Evolutionary conservation across 2,329 filamentous ascomycete genomes (phyloP), one percentile per base, ranked within the genome.

Genomic region (Calonectria pteridis): DNA sequence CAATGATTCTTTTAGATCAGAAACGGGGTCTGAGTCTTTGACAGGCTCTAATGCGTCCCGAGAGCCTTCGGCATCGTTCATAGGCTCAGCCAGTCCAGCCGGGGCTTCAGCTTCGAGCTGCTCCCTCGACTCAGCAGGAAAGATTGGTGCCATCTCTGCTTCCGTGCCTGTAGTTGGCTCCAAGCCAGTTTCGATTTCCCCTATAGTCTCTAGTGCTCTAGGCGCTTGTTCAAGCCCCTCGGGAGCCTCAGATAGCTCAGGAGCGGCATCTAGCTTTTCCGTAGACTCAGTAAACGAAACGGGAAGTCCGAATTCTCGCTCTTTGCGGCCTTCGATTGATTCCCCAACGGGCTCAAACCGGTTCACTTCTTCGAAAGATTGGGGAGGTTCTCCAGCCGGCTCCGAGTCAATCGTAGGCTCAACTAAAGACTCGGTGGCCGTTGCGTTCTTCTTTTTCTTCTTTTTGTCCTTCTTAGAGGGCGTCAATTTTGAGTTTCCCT

Each of bases 401-500:
- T 64, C 59, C 11, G 14, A 64, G 11, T 28, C 23, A 28, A 46
- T 63, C 16, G 23, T 43, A 63, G 35, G 18, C 37, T 46, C 26
- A 18, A 20, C 35, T 29, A 31, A 29, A 11, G 63, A 26, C 10
- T 73, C 73, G 14, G 62, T 33, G 26, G 29, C 53, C n/a, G 71
- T 67, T 26, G 67, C 73, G 69, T 76, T 75, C 64, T 69, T 72
- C 63, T 73, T 77, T 59, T 31, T 31, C 31, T 77, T 75, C 62
- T 64, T 53, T 37, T 59, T 55, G 28, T 71, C 69, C 37, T 69
- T 67, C 50, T 68, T 51, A 28, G 70, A 59, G 37, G 53, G 16
- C 1, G 11, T n/a, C 13, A 7, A 4, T 6, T 6, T 23, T 31
- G 9, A 58, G 28, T 9, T 33, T 11, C n/a, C 53, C 9, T 35